Conservation (phyloP, 345 rosid species). For the Lepidium didymum region DNA sequence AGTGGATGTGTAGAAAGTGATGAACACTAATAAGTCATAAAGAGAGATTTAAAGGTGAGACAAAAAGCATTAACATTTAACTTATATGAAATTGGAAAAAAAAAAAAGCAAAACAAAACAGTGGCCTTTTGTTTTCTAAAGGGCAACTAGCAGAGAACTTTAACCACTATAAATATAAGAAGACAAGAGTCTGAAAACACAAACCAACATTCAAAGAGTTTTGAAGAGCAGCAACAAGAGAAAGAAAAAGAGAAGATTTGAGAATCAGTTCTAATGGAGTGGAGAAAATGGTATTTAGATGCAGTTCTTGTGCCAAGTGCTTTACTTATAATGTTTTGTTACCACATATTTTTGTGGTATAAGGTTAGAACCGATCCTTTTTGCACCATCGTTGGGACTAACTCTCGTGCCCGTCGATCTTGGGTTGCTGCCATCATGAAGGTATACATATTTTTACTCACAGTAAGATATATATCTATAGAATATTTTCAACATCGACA, state of each 20-base stretch:
- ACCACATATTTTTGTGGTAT: constrained; percentile 67
- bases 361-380: constrained; percentile 68
- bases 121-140: constrained; percentile 9
- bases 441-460: constrained; percentile 27
- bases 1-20: constrained; percentile 27
- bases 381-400: constrained; percentile 73
- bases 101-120: background rate
- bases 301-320: constrained; percentile 62
- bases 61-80: background rate
- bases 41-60: constrained; percentile 13
- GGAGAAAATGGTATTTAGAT: constrained; percentile 56
- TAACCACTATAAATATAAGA: constrained; percentile 25
- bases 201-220: constrained; percentile 18
- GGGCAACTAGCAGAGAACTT: constrained; percentile 8
- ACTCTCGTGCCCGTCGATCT: constrained; percentile 46
- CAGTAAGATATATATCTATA: no score
- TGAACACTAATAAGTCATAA: constrained; percentile 20
- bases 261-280: constrained; percentile 20
- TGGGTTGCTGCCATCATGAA: constrained; percentile 87
- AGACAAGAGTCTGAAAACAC: background rate
- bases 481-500: no score
- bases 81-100: background rate
- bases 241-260: background rate
- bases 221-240: background rate
- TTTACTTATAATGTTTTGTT: constrained; percentile 35